Conservation (phyloP, 2,329 filamentous ascomycete species). For the Cadophora malorum region DNA sequence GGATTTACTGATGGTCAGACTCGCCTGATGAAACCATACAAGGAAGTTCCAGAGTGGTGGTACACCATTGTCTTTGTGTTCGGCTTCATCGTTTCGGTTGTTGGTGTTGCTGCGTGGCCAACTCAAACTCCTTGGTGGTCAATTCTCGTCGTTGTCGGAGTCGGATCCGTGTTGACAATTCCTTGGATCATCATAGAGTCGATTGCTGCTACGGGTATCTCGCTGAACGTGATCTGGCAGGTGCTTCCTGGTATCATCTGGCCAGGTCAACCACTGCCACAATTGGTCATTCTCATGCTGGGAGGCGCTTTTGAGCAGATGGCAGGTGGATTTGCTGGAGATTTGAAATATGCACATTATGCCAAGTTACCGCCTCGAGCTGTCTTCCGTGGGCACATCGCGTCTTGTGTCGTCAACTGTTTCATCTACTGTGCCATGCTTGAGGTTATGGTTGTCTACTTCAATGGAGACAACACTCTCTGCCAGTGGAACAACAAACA, state of each 20-base stretch:
- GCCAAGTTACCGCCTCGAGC: slow-evolving; percentile 46
- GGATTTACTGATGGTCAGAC: slow-evolving; percentile 57
- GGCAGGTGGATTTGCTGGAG: slow-evolving; percentile 40
- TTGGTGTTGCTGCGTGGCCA: slow-evolving; percentile 49
- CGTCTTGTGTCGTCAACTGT: slow-evolving; percentile 24
- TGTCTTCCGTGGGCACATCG: slow-evolving; percentile 44
- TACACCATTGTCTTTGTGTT: slow-evolving; percentile 47
- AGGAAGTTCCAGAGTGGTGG: slow-evolving; percentile 63
- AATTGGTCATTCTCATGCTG: slow-evolving; percentile 28
- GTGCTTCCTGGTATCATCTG: slow-evolving; percentile 24
- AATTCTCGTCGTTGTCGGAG: slow-evolving; percentile 55
- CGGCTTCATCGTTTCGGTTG: slow-evolving; percentile 51
- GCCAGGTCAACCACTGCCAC: slow-evolving; percentile 21
- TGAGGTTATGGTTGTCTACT: slow-evolving; percentile 22
- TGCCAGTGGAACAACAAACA: slow-evolving; percentile 25
- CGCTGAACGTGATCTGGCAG: slow-evolving; percentile 26
- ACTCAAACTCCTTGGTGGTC: slow-evolving; percentile 57
- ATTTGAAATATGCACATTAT: slow-evolving; percentile 48
- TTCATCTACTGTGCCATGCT: slow-evolving; percentile 26
- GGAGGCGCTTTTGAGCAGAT: slow-evolving; percentile 39
- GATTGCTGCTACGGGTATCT: slow-evolving; percentile 54
- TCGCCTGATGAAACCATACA: slow-evolving; percentile 61
- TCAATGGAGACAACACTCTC: slow-evolving; percentile 21
- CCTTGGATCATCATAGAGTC: slow-evolving; percentile 56
- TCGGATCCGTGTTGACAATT: slow-evolving; percentile 54